Conservation (phyloP, 371 early-diverging fungal species). For the Gilbertella persicaria region DNA sequence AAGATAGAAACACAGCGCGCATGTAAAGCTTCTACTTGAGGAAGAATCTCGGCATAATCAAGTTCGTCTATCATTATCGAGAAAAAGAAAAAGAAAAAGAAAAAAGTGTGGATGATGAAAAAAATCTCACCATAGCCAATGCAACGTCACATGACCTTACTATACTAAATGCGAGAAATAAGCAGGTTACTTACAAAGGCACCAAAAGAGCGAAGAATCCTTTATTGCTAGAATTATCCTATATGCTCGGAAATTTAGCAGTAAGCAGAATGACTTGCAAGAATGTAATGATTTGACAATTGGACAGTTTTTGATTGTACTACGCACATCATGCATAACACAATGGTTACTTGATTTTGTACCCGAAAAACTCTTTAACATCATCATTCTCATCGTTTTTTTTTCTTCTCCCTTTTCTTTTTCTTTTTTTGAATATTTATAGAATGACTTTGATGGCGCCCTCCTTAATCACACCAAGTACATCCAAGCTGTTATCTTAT, state of each 20-base stretch:
- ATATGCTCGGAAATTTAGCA: not conserved
- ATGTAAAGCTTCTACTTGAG: conserved; percentile 7
- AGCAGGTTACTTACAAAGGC: no score
- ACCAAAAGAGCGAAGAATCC: no score
- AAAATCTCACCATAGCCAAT: no score
- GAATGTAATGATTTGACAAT: conserved; percentile 5
- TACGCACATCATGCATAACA: no score
- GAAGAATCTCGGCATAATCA: conserved; percentile 7
- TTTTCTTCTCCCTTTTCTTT: conserved; percentile 5
- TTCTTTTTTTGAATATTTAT: not conserved
- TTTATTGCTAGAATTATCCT: no score
- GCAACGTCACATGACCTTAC: no score
- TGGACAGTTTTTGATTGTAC: no score
- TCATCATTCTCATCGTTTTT: conserved; percentile 5
- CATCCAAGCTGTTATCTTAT: conserved; percentile 25
- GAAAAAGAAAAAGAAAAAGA: not conserved
- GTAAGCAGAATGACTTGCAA: conserved; percentile 4
- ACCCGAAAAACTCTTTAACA: not conserved
- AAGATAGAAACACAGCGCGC: conserved; percentile 11
- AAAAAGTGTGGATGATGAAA: no score
- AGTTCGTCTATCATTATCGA: not conserved
- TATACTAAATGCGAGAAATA: no score
- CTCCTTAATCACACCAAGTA: conserved; percentile 20
- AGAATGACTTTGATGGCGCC: conserved; percentile 20
- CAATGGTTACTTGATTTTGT: not conserved